These are phyloP conservation scores for Fraxinus paxiana DNA, from an alignment of 305 asterid genomes.

Conservation along the genomic window DNA sequence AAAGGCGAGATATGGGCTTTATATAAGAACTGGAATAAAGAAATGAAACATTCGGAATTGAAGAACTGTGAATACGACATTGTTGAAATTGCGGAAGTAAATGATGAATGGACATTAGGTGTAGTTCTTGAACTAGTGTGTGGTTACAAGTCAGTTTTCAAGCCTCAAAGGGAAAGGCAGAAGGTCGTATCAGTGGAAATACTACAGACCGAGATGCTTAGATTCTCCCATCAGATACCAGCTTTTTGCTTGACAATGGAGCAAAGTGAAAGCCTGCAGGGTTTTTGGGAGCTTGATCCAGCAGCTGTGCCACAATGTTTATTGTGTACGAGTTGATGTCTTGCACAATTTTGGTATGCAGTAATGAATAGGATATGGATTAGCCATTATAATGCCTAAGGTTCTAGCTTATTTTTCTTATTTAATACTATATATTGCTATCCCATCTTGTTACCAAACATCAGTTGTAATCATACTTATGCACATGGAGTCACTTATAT, in stretches of 20 bases:
- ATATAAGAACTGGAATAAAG: slow-evolving; percentile 30
- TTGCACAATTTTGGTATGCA: not conserved
- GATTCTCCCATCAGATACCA: slow-evolving; percentile 44
- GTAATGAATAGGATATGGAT: not conserved
- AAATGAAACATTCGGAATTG: slow-evolving; percentile 22
- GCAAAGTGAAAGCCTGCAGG: slow-evolving; percentile 28
- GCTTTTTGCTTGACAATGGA: slow-evolving; percentile 36
- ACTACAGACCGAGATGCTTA: slow-evolving; percentile 25
- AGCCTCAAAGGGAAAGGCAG: slow-evolving; percentile 20
- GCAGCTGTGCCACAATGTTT: slow-evolving; percentile 29
- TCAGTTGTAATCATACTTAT: not conserved
- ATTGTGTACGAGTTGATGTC: slow-evolving; percentile 1
- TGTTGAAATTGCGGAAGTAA: slow-evolving; percentile 31
- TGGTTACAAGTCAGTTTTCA: slow-evolving; percentile 32
- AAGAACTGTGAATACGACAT: slow-evolving; percentile 28
- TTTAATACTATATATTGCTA: not conserved
- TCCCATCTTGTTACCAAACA: not conserved
- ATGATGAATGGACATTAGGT: slow-evolving; percentile 7
- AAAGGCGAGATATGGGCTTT: slow-evolving; percentile 44
- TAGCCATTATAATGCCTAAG: not conserved
- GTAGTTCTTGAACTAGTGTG: slow-evolving; percentile 25
- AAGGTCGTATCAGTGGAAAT: slow-evolving; percentile 20
- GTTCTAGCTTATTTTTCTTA: not conserved
- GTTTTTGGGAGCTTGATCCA: slow-evolving; percentile 42
- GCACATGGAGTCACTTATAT: not conserved